Evolutionary conservation across 2,329 filamentous ascomycete species (phyloP).

Genomic region (Xylariaceae sp.): DNA sequence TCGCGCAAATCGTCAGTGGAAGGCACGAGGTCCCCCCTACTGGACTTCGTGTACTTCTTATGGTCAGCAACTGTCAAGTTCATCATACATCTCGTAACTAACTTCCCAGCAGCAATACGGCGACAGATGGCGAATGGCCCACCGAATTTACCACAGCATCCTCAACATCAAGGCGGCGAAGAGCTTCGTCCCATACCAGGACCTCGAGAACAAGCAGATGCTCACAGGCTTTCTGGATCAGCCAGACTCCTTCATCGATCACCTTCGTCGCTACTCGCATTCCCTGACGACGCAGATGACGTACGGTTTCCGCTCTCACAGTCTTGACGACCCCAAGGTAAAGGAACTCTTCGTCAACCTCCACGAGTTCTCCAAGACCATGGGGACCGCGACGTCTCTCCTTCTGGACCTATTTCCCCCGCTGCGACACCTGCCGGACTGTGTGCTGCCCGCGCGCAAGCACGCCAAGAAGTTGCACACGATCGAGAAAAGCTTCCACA

Average conservation of each 20-base stretch:
- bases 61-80: conserved; percentile 8
- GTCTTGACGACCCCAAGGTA: conserved; percentile 34
- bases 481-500: conserved; percentile 13
- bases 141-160: conserved; percentile 35
- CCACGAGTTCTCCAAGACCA: conserved; percentile 18
- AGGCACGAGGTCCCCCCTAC: background rate
- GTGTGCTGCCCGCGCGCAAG: conserved; percentile 8
- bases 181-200: conserved; percentile 49
- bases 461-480: conserved; percentile 15
- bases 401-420: conserved; percentile 16
- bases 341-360: conserved; percentile 17
- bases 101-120: conserved; percentile 20
- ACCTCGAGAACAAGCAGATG: conserved; percentile 51
- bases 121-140: conserved; percentile 27
- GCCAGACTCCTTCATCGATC: conserved; percentile 36
- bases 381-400: conserved; percentile 16
- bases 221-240: conserved; percentile 39
- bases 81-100: background rate
- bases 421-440: conserved; percentile 14
- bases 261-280: conserved; percentile 42
- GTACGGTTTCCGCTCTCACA: conserved; percentile 39
- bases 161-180: conserved; percentile 40
- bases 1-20: conserved; percentile 26
- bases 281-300: conserved; percentile 44
- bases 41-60: conserved; percentile 8